These are phyloP conservation scores for Lachancea nothofagi DNA, from an alignment of 805 yeast genomes.

Conservation along the genomic window DNA sequence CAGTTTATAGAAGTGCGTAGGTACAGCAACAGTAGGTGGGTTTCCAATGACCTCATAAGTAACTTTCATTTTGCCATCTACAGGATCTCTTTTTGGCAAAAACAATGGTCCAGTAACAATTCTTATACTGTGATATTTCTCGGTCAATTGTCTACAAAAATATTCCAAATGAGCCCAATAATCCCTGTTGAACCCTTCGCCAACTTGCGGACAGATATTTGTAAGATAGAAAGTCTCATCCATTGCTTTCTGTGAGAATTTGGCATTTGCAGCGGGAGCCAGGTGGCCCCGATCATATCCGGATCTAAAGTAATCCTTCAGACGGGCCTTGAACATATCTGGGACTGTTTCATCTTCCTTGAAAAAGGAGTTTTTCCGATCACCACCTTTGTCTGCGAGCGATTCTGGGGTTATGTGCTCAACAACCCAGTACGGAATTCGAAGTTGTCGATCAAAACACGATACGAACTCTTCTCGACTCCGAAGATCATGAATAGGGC, in stretches of 20 bases:
- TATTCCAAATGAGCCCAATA: constrained; percentile 97
- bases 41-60: constrained; percentile 90
- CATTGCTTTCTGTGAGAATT: constrained; percentile 86
- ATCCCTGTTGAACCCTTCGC: constrained; percentile 95
- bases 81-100: constrained; percentile 65
- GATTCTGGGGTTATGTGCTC: constrained; percentile 84
- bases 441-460: constrained; percentile 76
- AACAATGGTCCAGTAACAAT: constrained; percentile 92
- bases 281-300: constrained; percentile 97
- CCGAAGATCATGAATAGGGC: constrained; percentile 83
- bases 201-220: constrained; percentile 95
- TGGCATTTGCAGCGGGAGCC: constrained; percentile 97
- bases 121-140: constrained; percentile 67
- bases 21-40: constrained; percentile 95
- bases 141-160: constrained; percentile 72
- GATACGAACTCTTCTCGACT: constrained; percentile 72
- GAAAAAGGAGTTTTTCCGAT: constrained; percentile 76
- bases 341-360: constrained; percentile 86
- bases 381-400: constrained; percentile 49
- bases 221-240: constrained; percentile 86
- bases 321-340: constrained; percentile 60
- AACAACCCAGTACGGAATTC: constrained; percentile 82
- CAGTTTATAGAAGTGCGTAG: constrained; percentile 92
- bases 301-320: constrained; percentile 85
- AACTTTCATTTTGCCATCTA: constrained; percentile 81